These are phyloP conservation scores for Pythium phragmiticola DNA, from an alignment of 352 stramenopile genomes.

Conservation along the genomic window DNA sequence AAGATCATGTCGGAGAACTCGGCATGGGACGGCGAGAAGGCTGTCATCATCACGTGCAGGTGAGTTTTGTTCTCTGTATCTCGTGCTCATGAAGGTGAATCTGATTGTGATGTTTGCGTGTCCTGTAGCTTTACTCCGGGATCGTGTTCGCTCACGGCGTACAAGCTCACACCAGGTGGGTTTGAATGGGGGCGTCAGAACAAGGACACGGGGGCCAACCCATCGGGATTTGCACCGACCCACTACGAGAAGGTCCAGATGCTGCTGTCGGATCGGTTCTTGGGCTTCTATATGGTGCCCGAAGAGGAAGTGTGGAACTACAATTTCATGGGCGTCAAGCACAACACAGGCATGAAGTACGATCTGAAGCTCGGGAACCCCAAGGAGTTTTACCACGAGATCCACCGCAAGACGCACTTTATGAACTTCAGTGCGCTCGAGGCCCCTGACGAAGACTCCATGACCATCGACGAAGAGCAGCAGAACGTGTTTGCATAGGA, in stretches of 20 bases:
- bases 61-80: constrained; percentile 18
- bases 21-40: constrained; percentile 96
- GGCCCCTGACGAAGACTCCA: constrained; percentile 85
- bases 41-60: constrained; percentile 96
- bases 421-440: constrained; percentile 99
- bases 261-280: constrained; percentile 98
- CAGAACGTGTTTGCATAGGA: constrained; percentile 79
- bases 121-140: constrained; percentile 97
- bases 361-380: constrained; percentile 97
- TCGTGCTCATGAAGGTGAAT: background rate
- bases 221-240: constrained; percentile 93
- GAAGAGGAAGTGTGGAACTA: constrained; percentile 99
- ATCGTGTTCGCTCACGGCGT: constrained; percentile 98
- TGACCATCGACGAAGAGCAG: constrained; percentile 91
- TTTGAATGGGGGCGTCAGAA: constrained; percentile 99
- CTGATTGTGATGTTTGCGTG: background rate
- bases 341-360: constrained; percentile 98
- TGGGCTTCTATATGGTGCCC: constrained; percentile 99
- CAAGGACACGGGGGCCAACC: constrained; percentile 94
- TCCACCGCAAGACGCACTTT: constrained; percentile 99
- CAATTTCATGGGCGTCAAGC: constrained; percentile 99
- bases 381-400: constrained; percentile 99
- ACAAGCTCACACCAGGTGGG: constrained; percentile 96
- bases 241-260: constrained; percentile 99
- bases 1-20: constrained; percentile 98